Percentiles rank a stretch among this genome's conserved stretches.
Conservation (phyloP, 306 rosid species). For the Senna siamea region DNA sequence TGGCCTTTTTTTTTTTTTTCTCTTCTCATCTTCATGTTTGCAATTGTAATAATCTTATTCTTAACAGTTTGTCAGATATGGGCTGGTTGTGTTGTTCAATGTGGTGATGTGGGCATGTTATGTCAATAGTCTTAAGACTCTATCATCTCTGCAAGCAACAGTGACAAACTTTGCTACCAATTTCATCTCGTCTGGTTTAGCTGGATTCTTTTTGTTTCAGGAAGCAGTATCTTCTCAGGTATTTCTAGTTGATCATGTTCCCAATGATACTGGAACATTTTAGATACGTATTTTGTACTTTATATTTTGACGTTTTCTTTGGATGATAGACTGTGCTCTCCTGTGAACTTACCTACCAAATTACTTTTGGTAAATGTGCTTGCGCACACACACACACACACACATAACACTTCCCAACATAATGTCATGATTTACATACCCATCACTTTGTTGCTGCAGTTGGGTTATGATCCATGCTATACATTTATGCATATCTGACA, state of each 20-base stretch:
- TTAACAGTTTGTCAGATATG: slow-evolving; percentile 65
- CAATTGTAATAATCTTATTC: background rate
- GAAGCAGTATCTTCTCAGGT: slow-evolving; percentile 80
- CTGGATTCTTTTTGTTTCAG: slow-evolving; percentile 70
- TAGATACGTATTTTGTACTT: background rate
- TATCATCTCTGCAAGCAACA: slow-evolving; percentile 88
- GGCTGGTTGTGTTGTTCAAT: slow-evolving; percentile 63
- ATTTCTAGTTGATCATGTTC: slow-evolving; percentile 3
- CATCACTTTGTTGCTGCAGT: background rate
- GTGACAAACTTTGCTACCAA: slow-evolving; percentile 89
- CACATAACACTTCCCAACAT: too few relatives aligned
- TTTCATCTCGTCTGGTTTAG: slow-evolving; percentile 84
- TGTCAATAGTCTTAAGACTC: slow-evolving; percentile 84
- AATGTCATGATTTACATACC: background rate
- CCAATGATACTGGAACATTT: background rate
- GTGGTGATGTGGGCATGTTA: slow-evolving; percentile 86
- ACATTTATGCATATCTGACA: slow-evolving; percentile 38
- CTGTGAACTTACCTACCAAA: background rate
- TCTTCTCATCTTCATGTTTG: background rate
- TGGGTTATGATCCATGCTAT: background rate
- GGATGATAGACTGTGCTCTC: background rate
- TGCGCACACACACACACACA: too few relatives aligned
- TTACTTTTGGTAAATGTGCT: too few relatives aligned
- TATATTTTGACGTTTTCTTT: background rate
- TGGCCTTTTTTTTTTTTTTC: background rate